phyloP scores from a whole-genome alignment of 164 flowering plant genomes.

The Houttuynia cordata region DNA sequence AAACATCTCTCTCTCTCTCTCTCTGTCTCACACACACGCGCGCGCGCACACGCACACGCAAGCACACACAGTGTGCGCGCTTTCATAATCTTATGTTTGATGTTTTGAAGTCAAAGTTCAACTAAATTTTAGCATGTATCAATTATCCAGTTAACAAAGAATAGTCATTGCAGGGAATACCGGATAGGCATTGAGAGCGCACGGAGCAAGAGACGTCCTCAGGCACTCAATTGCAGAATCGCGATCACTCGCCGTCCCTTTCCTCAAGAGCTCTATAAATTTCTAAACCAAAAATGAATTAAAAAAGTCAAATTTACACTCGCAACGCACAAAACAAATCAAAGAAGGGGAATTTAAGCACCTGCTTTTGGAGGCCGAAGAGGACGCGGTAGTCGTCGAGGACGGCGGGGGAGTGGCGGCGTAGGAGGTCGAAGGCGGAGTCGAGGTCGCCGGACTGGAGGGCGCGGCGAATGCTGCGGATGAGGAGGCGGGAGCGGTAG shows the following conservation, averaged over 20 bases:
- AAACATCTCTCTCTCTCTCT: no score
- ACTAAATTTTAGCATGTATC: no score
- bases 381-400: constrained; percentile 79
- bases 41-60: no score
- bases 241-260: constrained; percentile 61
- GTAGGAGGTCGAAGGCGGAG: constrained; percentile 60
- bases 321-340: not conserved
- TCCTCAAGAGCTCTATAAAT: constrained; percentile 91
- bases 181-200: constrained; percentile 96
- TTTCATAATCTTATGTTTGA: no score
- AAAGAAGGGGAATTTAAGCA: constrained; percentile 1
- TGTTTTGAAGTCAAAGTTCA: no score
- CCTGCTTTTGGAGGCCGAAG: constrained; percentile 92
- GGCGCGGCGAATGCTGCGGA: constrained; percentile 56
- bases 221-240: constrained; percentile 63
- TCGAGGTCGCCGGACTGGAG: constrained; percentile 72
- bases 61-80: no score
- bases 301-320: not conserved
- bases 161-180: constrained; percentile 19
- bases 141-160: not conserved
- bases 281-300: constrained; percentile 29
- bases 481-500: constrained; percentile 60
- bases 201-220: constrained; percentile 76
- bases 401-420: constrained; percentile 57
- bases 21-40: no score